Evolutionary conservation across 169 alveolate genomes (phyloP).

Genomic region (Cryptosporidium baileyi): DNA sequence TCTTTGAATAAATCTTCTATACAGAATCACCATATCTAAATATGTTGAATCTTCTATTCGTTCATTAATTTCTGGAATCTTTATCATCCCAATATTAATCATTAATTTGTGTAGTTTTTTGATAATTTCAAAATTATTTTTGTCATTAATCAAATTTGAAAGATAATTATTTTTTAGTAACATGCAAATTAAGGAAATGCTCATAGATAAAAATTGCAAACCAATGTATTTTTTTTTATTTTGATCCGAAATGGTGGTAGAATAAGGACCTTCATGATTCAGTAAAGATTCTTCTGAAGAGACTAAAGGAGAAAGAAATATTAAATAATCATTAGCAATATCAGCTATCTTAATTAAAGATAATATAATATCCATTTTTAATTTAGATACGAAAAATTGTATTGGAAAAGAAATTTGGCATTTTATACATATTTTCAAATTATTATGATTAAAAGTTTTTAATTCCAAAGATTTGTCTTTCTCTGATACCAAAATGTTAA

Average conservation of each 20-base stretch:
- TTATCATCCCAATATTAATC: slow-evolving; percentile 4
- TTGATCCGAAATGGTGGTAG: not conserved
- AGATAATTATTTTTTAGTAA: not conserved
- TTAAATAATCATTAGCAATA: not conserved
- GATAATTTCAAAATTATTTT: not conserved
- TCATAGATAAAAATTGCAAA: slow-evolving; percentile 17
- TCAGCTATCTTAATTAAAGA: not conserved
- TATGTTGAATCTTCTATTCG: not conserved
- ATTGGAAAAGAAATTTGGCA: not conserved
- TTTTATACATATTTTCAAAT: not conserved
- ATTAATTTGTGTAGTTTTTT: not conserved
- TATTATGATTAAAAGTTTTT: not conserved
- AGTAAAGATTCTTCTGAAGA: not conserved
- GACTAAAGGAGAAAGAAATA: not conserved
- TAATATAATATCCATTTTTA: not conserved
- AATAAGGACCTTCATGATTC: not conserved
- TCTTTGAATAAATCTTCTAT: slow-evolving; percentile 36
- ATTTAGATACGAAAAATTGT: not conserved
- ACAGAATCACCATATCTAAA: not conserved
- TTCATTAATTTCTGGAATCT: not conserved
- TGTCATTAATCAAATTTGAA: not conserved
- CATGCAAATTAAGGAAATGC: not conserved
- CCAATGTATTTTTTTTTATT: not conserved
- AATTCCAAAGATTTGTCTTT: not conserved
- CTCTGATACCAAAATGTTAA: not conserved